Conservation (phyloP, 257 asterid genomes). For the Solanum boliviense region DNA sequence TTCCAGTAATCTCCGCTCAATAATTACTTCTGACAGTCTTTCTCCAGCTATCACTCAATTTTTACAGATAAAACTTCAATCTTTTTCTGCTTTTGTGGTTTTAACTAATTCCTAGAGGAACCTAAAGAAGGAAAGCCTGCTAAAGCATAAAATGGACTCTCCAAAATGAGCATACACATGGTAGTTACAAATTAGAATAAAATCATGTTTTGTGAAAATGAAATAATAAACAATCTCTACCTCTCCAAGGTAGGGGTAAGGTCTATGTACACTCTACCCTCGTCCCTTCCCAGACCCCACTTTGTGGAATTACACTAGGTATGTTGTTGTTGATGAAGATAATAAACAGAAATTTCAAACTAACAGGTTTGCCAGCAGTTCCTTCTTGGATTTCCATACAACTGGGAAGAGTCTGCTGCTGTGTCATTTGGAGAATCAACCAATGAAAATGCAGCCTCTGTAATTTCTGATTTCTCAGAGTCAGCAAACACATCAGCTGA, state of each 20-base stretch:
- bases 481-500: constrained; percentile 2
- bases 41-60: background rate
- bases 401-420: constrained; percentile 54
- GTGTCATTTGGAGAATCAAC: constrained; percentile 21
- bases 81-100: background rate
- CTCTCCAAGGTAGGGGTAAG: background rate
- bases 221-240: background rate
- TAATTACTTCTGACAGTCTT: background rate
- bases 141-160: background rate
- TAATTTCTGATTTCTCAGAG: constrained; percentile 11
- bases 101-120: background rate
- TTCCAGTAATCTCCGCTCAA: background rate
- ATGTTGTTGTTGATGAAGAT: background rate
- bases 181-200: background rate
- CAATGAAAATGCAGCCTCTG: background rate
- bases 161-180: background rate
- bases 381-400: constrained; percentile 55
- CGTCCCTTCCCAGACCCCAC: background rate
- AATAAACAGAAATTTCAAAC: background rate
- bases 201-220: background rate
- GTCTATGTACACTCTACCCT: background rate
- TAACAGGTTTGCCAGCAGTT: constrained; percentile 43
- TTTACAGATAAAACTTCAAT: background rate
- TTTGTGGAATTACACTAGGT: background rate
- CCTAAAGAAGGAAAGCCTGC: background rate